phyloP scores from a whole-genome alignment of 306 rosid species.

The Inga leiocalycina region DNA sequence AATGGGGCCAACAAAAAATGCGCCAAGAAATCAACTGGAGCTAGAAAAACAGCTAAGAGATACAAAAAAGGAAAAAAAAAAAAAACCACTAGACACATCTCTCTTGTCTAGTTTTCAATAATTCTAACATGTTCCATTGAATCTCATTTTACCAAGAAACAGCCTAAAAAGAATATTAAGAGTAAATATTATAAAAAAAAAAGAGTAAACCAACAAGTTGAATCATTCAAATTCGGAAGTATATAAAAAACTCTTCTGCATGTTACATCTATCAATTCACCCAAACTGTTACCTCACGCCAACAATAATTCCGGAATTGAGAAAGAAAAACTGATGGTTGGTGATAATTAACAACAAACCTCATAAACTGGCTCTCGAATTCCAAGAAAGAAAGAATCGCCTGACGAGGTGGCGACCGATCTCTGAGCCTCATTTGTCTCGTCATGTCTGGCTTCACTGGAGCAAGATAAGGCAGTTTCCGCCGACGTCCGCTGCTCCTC shows the following conservation, averaged over 20 bases:
- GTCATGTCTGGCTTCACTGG: conserved; percentile 35
- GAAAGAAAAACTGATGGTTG: neutral
- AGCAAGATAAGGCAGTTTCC: conserved; percentile 40
- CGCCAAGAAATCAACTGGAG: conserved; percentile 2
- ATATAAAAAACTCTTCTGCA: neutral
- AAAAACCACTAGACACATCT: neutral
- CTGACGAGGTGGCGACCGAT: conserved; percentile 40
- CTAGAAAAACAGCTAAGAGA: neutral
- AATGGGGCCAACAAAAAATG: conserved; percentile 7
- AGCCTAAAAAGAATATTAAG: neutral
- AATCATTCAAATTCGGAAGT: neutral
- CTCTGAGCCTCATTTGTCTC: conserved; percentile 24
- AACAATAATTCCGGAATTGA: neutral
- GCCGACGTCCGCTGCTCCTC: conserved; percentile 59
- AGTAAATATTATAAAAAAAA: no score
- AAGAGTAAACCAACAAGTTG: neutral
- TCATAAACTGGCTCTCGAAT: conserved; percentile 94
- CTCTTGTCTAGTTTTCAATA: neutral
- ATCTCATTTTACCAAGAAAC: neutral
- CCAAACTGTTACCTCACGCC: neutral
- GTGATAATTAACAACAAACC: conserved; percentile 40
- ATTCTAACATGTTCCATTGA: neutral
- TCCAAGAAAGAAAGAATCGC: conserved; percentile 77
- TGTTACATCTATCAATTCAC: neutral
- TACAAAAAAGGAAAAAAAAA: neutral